Evolutionary conservation across 441 rosid genomes (phyloP).

Genomic region (Eutrema salsugineum): DNA sequence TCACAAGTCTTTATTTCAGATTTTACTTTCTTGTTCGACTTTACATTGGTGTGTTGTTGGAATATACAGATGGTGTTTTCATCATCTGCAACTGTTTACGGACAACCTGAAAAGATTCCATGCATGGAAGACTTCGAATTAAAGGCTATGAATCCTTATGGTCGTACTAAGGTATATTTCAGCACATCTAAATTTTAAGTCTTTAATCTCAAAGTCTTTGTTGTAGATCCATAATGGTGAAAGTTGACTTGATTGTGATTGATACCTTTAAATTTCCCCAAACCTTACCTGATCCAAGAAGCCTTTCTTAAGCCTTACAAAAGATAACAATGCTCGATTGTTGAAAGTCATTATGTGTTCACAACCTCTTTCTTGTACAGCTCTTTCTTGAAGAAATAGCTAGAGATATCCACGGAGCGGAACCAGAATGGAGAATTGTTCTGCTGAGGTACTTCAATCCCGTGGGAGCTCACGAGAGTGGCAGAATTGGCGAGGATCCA

Average conservation of each 20-base stretch:
- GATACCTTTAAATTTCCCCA: neutral
- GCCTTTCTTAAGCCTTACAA: neutral
- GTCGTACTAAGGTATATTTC: conserved; percentile 57
- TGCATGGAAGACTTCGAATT: conserved; percentile 56
- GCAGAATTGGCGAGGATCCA: conserved; percentile 75
- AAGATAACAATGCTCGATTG: neutral
- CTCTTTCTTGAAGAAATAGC: conserved; percentile 77
- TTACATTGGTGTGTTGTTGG: neutral
- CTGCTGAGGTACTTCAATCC: conserved; percentile 74
- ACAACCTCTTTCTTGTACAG: conserved; percentile 28
- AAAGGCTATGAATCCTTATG: conserved; percentile 76
- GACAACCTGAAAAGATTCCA: conserved; percentile 70
- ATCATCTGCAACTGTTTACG: conserved; percentile 77
- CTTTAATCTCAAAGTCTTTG: neutral
- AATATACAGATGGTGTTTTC: conserved; percentile 61
- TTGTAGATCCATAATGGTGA: neutral
- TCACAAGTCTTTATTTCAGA: neutral
- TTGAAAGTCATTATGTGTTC: neutral
- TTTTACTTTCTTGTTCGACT: neutral
- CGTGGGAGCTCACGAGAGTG: conserved; percentile 77
- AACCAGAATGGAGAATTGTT: conserved; percentile 64
- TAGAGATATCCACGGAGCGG: conserved; percentile 57
- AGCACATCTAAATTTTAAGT: neutral
- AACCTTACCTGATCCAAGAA: neutral
- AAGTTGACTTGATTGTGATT: neutral